These are phyloP conservation scores for Aspergillus latus DNA, from an alignment of 2,329 filamentous ascomycete species.

Conservation along the genomic window DNA sequence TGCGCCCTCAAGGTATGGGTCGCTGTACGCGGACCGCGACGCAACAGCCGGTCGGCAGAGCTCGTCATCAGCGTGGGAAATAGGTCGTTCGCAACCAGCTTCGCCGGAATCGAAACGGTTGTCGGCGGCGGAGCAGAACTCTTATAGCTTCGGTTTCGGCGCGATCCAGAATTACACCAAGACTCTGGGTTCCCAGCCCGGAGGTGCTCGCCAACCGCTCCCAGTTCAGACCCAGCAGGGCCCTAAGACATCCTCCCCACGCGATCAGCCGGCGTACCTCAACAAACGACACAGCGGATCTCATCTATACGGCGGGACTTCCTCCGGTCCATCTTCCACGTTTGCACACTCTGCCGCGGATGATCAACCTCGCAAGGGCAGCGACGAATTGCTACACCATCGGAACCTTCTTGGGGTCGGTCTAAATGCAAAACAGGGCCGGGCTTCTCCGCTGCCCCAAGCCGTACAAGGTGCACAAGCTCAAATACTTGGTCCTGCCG, in stretches of 20 bases:
- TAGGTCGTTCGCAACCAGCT: slow-evolving; percentile 37
- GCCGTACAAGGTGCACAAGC: slow-evolving; percentile 90
- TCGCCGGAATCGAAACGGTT: slow-evolving; percentile 42
- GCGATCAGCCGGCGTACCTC: slow-evolving; percentile 35
- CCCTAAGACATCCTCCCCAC: slow-evolving; percentile 35
- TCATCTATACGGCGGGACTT: slow-evolving; percentile 35
- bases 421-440: slow-evolving; percentile 73
- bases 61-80: slow-evolving; percentile 35
- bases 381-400: slow-evolving; percentile 59
- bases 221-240: slow-evolving; percentile 36
- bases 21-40: slow-evolving; percentile 37
- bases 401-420: slow-evolving; percentile 72
- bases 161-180: slow-evolving; percentile 45
- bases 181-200: slow-evolving; percentile 41
- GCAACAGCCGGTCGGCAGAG: slow-evolving; percentile 27
- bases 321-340: slow-evolving; percentile 31
- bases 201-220: slow-evolving; percentile 33
- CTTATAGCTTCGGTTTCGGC: slow-evolving; percentile 39
- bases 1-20: slow-evolving; percentile 30
- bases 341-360: slow-evolving; percentile 32
- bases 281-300: slow-evolving; percentile 35
- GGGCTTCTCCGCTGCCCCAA: slow-evolving; percentile 84
- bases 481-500: slow-evolving; percentile 72
- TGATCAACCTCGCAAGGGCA: slow-evolving; percentile 46
- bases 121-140: slow-evolving; percentile 29